phyloP scores from a whole-genome alignment of 352 stramenopile genomes.

The Phytophthora pistaciae region DNA sequence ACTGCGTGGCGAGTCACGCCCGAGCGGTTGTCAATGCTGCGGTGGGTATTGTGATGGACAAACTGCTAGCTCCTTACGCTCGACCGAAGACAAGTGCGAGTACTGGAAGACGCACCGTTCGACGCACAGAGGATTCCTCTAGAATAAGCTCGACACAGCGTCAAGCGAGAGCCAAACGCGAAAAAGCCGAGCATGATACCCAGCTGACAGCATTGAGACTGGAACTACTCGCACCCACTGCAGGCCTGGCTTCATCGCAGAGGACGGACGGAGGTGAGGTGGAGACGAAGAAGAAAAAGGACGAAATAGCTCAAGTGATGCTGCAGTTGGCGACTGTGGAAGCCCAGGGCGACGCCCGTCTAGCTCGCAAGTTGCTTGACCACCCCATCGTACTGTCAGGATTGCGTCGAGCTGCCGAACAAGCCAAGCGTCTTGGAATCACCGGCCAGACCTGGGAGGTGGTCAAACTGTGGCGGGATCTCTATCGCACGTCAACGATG shows the following conservation, averaged over 20 bases:
- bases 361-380: slow-evolving; percentile 51
- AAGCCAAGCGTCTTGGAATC: slow-evolving; percentile 50
- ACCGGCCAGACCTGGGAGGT: slow-evolving; percentile 48
- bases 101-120: slow-evolving; percentile 16
- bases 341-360: slow-evolving; percentile 51
- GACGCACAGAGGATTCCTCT: slow-evolving; percentile 3
- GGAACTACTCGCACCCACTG: slow-evolving; percentile 50
- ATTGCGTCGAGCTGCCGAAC: slow-evolving; percentile 51
- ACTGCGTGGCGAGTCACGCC: slow-evolving; percentile 32
- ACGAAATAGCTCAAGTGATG: slow-evolving; percentile 23
- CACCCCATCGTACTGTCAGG: slow-evolving; percentile 40
- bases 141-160: slow-evolving; percentile 12
- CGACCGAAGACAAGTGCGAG: slow-evolving; percentile 12
- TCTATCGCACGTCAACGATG: slow-evolving; percentile 63
- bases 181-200: slow-evolving; percentile 43
- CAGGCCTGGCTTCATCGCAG: slow-evolving; percentile 1
- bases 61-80: slow-evolving; percentile 34
- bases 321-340: slow-evolving; percentile 61
- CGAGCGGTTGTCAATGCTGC: slow-evolving; percentile 41
- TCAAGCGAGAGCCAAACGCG: slow-evolving; percentile 38
- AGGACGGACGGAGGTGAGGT: not conserved
- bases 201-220: slow-evolving; percentile 48
- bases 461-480: slow-evolving; percentile 66
- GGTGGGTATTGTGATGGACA: slow-evolving; percentile 44
- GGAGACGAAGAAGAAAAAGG: slow-evolving; percentile 23